Base-by-base conservation (phyloP, 2,329 filamentous ascomycete genomes). In the Hypoxylon sp. region DNA sequence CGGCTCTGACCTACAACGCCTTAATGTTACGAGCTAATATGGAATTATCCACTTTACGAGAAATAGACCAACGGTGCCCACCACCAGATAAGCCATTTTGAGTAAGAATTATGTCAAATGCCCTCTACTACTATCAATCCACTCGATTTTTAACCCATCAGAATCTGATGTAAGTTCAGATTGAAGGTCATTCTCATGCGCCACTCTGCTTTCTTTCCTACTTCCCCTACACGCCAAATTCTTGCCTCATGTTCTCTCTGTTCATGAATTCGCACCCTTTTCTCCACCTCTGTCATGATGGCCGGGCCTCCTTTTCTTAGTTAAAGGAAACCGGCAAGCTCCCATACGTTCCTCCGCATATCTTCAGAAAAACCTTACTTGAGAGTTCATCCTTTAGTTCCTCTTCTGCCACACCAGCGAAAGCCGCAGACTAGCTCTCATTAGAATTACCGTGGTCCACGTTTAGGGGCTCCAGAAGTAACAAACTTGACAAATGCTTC, bases 251-350 rank as follows among this genome's bases (percentile, higher is more conserved):
- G 17, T 62, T 70, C 38, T 63, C 59, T 9, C 66, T 73, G 17
- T 72, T 73, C 23, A 75, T 74, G 21, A 72, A 75, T 11, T 60
- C 66, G 43, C 74, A 75, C 38, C 74, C 65, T 68, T 30, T 48
- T 23, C n/a, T 66, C 65, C 0, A 63, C 60, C 28, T 58, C 67
- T 7, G 55, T 63, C n/a, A 25, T 23, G 23, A 3, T 30, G 25
- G 30, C 43, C 14, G 32, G 11, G 13, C n/a, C n/a, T n/a, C n/a
- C n/a, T 30, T 41, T n/a, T 56, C 49, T 43, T 58, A 60, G 14
- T 46, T 48, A 34, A 69, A 32, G 17, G 51, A 58, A 11, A 69
- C 63, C 5, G 63, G 45, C 25, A 30, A 19, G 14, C 36, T 49
- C 3, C 36, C 21, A 34, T 69, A 51, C 23, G 43, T 55, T 5